Evolutionary conservation across 2,329 filamentous ascomycete species (phyloP), one percentile per base, ranked within the genome.

Genomic region (Sporothrix sp.): DNA sequence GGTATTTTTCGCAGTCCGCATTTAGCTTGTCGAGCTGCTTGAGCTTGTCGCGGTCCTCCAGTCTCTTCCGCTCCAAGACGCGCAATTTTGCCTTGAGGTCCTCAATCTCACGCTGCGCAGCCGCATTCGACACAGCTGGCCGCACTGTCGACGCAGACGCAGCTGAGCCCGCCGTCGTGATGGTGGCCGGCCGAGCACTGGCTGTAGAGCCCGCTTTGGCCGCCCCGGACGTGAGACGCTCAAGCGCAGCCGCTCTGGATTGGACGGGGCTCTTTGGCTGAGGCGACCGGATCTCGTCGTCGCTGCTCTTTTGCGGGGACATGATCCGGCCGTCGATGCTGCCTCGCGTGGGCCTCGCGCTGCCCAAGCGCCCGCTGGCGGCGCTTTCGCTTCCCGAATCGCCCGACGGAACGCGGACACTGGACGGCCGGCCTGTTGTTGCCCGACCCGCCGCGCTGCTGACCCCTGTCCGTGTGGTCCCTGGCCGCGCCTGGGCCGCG

Each of bases 1-100:
- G 86, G 56, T 85, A 89, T 57, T 84, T 84, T 61, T 91, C 85
- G 25, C 81, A 76, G 60, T 94, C 87, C 16, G 78, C 74, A 61
- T 90, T 82, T 14, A 90, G 68, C 57, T 84, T 81, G 51, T 95
- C 86, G 43, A 95, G 66, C 11, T 75, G 77, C 62, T 91, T 89
- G 47, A 95, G 66, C 62, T 87, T 87, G 59, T 96, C 90, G 18
- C 88, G 79, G 61, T 95, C 88, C 56, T 97, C 91, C 11, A 77
- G 63, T 51, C 88, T 75, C 65, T 95, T 95, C 59, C 91, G 87
- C 64, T 98, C 90, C 59, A 97, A 73, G 3, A 96, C 75, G 49
- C 84, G 82, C 2, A 97, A 70, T 63, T 95, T 96, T 0, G 87
- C 83, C 63, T 95, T 89, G 14, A 96, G 71, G 57, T 95, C 87